A percentile compares a stretch with the other conserved stretches of the same genome.
These are phyloP conservation scores for Ploettnerulaceae sp. DNA, from an alignment of 2,329 filamentous ascomycete species.

Conservation along the genomic window DNA sequence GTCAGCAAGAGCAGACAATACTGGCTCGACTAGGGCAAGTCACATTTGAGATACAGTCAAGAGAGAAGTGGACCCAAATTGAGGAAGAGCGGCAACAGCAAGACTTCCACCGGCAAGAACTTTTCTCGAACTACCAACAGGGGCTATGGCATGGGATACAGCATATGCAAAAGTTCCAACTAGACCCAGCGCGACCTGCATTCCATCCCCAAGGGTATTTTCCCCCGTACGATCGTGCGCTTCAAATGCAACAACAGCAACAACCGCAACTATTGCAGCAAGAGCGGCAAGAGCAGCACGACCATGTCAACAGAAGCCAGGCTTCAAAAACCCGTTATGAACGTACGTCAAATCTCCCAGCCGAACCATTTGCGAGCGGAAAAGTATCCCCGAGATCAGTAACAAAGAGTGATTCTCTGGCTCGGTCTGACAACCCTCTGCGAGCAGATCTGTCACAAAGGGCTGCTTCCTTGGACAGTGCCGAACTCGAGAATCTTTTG, in stretches of 20 bases:
- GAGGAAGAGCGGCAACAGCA: background rate
- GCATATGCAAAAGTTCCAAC: slow-evolving; percentile 1
- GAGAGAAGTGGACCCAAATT: background rate
- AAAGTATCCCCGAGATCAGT: background rate
- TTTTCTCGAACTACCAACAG: background rate
- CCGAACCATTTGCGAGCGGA: background rate
- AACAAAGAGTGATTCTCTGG: background rate
- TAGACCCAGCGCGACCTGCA: background rate
- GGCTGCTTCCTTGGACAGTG: slow-evolving; percentile 1
- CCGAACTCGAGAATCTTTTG: background rate
- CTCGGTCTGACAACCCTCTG: background rate
- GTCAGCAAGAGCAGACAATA: background rate
- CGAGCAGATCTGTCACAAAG: background rate
- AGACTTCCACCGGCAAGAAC: background rate
- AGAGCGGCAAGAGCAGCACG: background rate
- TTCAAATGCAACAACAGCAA: background rate
- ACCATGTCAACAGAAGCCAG: background rate
- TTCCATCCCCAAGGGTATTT: background rate
- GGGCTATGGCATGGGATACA: background rate
- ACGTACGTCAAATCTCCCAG: background rate
- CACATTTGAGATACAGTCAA: background rate
- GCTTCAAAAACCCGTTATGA: background rate
- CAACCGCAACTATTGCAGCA: background rate
- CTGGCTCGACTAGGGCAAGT: background rate
- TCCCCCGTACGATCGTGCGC: background rate